phyloP scores from a whole-genome alignment of 2,329 filamentous ascomycete species.

The Botrytis sinoallii region DNA sequence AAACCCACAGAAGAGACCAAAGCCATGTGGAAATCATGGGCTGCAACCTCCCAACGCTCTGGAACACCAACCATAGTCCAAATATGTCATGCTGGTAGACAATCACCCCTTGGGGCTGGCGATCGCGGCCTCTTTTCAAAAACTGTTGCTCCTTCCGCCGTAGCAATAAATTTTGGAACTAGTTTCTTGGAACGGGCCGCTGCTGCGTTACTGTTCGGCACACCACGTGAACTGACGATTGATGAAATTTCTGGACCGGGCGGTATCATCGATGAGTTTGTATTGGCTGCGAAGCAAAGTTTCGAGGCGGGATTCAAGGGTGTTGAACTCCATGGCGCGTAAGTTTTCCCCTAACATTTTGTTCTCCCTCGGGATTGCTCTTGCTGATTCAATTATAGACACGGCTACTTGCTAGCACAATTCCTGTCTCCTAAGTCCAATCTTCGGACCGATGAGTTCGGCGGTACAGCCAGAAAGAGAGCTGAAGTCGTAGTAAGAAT shows the following conservation, averaged over 20 bases:
- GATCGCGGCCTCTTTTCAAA: conserved; percentile 40
- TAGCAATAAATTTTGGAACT: conserved; percentile 44
- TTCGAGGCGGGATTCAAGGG: conserved; percentile 52
- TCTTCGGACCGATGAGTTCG: conserved; percentile 63
- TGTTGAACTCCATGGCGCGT: conserved; percentile 45
- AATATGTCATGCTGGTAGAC: conserved; percentile 48
- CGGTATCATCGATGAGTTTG: conserved; percentile 44
- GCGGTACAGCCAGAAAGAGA: conserved; percentile 69
- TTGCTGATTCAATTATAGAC: conserved; percentile 37
- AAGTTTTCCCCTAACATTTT: conserved; percentile 28
- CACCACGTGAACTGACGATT: conserved; percentile 54
- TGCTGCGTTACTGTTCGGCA: conserved; percentile 46
- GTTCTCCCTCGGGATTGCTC: conserved; percentile 40
- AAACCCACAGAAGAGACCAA: conserved; percentile 30
- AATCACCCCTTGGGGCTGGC: conserved; percentile 43
- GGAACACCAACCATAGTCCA: conserved; percentile 45
- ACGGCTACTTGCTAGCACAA: conserved; percentile 69
- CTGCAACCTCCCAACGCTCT: conserved; percentile 34
- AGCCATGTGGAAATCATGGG: conserved; percentile 42
- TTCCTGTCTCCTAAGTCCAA: conserved; percentile 70
- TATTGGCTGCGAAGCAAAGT: conserved; percentile 49
- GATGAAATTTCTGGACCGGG: conserved; percentile 50
- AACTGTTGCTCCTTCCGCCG: conserved; percentile 44
- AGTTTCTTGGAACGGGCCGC: conserved; percentile 37
- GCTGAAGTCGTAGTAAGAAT: conserved; percentile 64